Conservation (phyloP, 2,329 filamentous ascomycete species). For the Ophiostoma sp. region DNA sequence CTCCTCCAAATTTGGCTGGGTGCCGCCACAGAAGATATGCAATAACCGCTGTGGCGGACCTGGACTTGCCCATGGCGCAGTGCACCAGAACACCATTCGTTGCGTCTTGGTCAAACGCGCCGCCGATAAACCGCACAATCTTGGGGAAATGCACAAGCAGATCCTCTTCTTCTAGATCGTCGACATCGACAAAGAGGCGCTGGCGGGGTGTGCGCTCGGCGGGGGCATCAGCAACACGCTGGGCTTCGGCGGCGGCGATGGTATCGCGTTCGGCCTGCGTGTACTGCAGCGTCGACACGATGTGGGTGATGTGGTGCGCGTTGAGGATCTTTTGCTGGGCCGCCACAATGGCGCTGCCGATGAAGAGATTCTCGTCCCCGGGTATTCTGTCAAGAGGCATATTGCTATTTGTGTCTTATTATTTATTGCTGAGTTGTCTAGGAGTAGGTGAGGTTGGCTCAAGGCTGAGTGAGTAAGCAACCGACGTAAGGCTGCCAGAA, state of each 20-base stretch:
- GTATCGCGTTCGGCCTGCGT: conserved; percentile 38
- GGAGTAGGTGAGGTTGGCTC: neutral
- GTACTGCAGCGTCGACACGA: conserved; percentile 68
- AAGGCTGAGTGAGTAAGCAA: neutral
- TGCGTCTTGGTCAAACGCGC: neutral
- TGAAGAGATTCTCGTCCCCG: conserved; percentile 65
- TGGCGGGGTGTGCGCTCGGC: conserved; percentile 38
- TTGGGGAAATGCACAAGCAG: conserved; percentile 72
- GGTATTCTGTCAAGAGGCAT: conserved; percentile 64
- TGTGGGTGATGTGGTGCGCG: conserved; percentile 73
- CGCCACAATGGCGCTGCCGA: conserved; percentile 78
- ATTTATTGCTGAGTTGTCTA: neutral
- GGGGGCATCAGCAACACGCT: conserved; percentile 44
- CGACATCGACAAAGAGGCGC: conserved; percentile 60
- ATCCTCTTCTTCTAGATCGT: conserved; percentile 88
- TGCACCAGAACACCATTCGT: conserved; percentile 49
- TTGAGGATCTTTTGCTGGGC: conserved; percentile 62
- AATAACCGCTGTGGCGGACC: conserved; percentile 76
- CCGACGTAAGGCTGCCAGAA: conserved; percentile 9
- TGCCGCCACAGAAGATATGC: conserved; percentile 76
- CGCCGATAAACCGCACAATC: conserved; percentile 70
- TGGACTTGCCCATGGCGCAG: conserved; percentile 94
- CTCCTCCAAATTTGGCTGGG: conserved; percentile 47
- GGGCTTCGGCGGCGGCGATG: conserved; percentile 45
- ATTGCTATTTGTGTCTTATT: neutral